Evolutionary conservation across 306 rosid species (phyloP).

Genomic region (Nissolia schottii): DNA sequence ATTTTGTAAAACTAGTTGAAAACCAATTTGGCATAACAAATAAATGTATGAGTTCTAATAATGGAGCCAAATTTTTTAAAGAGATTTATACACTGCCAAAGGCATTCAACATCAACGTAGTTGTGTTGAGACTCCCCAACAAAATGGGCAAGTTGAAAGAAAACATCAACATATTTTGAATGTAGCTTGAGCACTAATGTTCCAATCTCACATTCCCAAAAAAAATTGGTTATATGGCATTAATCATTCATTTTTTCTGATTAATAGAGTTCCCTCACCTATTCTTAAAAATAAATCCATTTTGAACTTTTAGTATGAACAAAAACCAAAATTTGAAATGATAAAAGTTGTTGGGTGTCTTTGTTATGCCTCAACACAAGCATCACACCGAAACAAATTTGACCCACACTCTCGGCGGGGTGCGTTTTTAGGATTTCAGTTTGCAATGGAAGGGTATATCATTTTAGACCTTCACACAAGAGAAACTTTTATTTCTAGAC

Average conservation of each 20-base stretch:
- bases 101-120: too few relatives aligned
- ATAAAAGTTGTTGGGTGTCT: background rate
- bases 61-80: too few relatives aligned
- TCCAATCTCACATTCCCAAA: background rate
- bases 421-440: background rate
- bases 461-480: too few relatives aligned
- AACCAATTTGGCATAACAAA: too few relatives aligned
- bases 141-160: too few relatives aligned
- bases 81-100: too few relatives aligned
- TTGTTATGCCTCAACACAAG: background rate
- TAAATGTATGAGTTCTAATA: too few relatives aligned
- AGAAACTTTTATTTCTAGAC: background rate
- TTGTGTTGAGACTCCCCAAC: too few relatives aligned
- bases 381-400: background rate
- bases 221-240: background rate
- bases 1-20: too few relatives aligned
- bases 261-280: background rate
- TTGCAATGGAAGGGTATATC: too few relatives aligned
- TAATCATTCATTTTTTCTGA: background rate
- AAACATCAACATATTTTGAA: too few relatives aligned
- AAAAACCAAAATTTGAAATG: background rate
- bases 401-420: background rate
- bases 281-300: background rate
- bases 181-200: background rate
- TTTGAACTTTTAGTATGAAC: too few relatives aligned